Conservation (phyloP, 2,329 filamentous ascomycete genomes). For the Colletotrichum spinosum region DNA sequence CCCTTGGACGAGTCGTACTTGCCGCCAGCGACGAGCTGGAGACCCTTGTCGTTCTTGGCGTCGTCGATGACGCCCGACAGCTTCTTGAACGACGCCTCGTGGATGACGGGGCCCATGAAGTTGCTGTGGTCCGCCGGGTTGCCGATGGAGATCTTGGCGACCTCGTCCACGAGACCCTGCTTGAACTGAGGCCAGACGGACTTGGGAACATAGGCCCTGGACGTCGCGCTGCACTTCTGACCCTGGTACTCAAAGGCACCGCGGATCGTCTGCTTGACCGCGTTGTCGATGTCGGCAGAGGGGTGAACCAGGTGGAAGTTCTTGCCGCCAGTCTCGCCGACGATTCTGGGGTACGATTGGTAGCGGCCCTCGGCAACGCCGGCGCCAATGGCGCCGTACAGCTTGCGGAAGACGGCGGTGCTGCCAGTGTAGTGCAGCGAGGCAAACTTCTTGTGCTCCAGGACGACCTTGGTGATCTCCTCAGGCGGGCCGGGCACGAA, state of each 20-base stretch:
- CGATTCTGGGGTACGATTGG: slow-evolving; percentile 85
- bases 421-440: slow-evolving; percentile 96
- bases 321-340: slow-evolving; percentile 93
- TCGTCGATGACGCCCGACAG: slow-evolving; percentile 80
- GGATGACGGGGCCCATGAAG: slow-evolving; percentile 91
- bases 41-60: slow-evolving; percentile 79
- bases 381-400: slow-evolving; percentile 87
- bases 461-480: slow-evolving; percentile 81
- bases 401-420: slow-evolving; percentile 88
- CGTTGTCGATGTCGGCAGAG: slow-evolving; percentile 82
- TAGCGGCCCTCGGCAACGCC: slow-evolving; percentile 87
- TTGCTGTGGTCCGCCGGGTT: slow-evolving; percentile 76
- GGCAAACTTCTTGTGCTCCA: slow-evolving; percentile 84
- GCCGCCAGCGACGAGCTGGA: slow-evolving; percentile 81
- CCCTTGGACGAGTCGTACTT: slow-evolving; percentile 82
- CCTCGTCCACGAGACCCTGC: slow-evolving; percentile 74
- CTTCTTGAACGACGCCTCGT: slow-evolving; percentile 84
- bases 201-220: slow-evolving; percentile 80
- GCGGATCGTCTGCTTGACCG: slow-evolving; percentile 83
- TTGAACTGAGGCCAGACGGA: slow-evolving; percentile 81
- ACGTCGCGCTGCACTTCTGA: slow-evolving; percentile 91
- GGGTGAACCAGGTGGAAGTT: slow-evolving; percentile 90
- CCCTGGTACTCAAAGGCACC: slow-evolving; percentile 93
- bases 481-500: slow-evolving; percentile 91
- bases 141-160: slow-evolving; percentile 77